Evolutionary conservation across 2,329 filamentous ascomycete genomes (phyloP).

Genomic region (Falciphora oryzae): DNA sequence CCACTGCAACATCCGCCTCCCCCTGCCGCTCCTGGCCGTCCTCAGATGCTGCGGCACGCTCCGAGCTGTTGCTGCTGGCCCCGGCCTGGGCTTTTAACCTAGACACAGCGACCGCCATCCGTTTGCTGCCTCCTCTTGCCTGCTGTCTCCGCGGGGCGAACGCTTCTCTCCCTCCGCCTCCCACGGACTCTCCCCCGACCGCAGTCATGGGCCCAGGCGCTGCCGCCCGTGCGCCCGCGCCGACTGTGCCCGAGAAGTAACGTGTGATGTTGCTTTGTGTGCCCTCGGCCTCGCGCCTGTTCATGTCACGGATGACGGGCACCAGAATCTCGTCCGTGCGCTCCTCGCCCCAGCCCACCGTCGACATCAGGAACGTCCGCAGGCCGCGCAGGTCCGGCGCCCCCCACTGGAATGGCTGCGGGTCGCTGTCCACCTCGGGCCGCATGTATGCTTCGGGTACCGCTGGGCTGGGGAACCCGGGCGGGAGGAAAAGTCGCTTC

Average conservation of each 20-base stretch:
- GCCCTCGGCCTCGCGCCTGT: slow-evolving; percentile 77
- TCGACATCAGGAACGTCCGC: slow-evolving; percentile 78
- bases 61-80: slow-evolving; percentile 10
- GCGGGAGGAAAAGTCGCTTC: slow-evolving; percentile 80
- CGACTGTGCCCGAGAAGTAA: slow-evolving; percentile 71
- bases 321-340: slow-evolving; percentile 92
- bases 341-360: slow-evolving; percentile 89
- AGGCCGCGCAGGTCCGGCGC: slow-evolving; percentile 87
- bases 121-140: slow-evolving; percentile 21
- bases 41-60: not conserved
- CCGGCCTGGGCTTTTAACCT: slow-evolving; percentile 22
- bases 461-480: slow-evolving; percentile 68
- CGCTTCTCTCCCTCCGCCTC: slow-evolving; percentile 16
- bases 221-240: slow-evolving; percentile 18
- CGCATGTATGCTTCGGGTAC: slow-evolving; percentile 80
- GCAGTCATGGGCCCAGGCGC: not conserved
- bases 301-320: slow-evolving; percentile 94
- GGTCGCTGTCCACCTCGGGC: slow-evolving; percentile 76
- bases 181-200: slow-evolving; percentile 1
- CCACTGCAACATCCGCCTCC: not conserved
- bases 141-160: slow-evolving; percentile 22
- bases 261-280: slow-evolving; percentile 96
- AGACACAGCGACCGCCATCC: slow-evolving; percentile 28
- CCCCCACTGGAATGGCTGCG: slow-evolving; percentile 87
- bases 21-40: not conserved